Evolutionary conservation across 768 basidiomycete genomes (phyloP), one percentile per base, ranked within the genome.

Genomic region (Hortiboletus campestris): DNA sequence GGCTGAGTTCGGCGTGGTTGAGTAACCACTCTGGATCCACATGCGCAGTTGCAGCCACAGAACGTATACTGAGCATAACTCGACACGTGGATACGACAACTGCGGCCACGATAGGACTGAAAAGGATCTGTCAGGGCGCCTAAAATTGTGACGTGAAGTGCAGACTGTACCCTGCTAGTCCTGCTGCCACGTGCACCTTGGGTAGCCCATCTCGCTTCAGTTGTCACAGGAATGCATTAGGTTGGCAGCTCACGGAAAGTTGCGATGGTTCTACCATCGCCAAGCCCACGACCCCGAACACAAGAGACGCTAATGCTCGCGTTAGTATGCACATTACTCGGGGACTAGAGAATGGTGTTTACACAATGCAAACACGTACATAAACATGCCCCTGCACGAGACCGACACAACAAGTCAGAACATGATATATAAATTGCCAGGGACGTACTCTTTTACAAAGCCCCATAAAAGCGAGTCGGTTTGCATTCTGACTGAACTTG

Each of bases 1-100:
- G 75, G 42, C 72, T 75, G 20, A 80, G 73, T 67, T 81, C 77
- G n/a, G 74, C 71, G 45, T 75, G 71, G 56, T 71, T 79, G 29
- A 80, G 68, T 11, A 79, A 64, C 76, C 75, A 78, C 11, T 72
- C 72, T 17, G 75, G 71, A 46, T 76, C 71, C 13, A 78, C 74
- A 34, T 76, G 74, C 11, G 76, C 65, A 32, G 69, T 60, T 10
- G 71, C 68, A 20, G 78, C 74, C n/a, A 79, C 66, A 4, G 77
- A 78, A 41, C 71, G 71, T 56, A 77, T 72, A 58, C 69, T 74
- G 41, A 77, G 66, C 72, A 76, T 73, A 13, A 71, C 64, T 14
- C 74, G 68, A 22, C 72, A 73, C 32, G 74, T 68, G 31, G 72
- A 65, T 29, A 77, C 54, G 13, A 43, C 53, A 19, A 52, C 29